phyloP scores from a whole-genome alignment of 2,329 filamentous ascomycete species.

The Calonectria naviculata region DNA sequence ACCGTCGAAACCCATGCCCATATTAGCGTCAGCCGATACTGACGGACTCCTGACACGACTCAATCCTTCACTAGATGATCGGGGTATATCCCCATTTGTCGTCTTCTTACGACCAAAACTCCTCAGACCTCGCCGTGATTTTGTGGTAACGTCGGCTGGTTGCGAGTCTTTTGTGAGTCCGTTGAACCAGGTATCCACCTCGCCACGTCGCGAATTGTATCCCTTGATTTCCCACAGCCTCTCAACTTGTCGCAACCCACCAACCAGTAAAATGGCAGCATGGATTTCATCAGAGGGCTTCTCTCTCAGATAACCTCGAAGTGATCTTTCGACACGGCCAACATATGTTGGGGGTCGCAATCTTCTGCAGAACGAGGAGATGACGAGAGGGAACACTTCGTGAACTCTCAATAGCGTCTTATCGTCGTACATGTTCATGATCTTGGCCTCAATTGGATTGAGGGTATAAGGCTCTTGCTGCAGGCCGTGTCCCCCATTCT shows the following conservation, averaged over 20 bases:
- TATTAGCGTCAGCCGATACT: constrained; percentile 44
- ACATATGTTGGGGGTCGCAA: constrained; percentile 73
- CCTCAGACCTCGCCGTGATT: constrained; percentile 63
- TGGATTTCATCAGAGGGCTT: constrained; percentile 72
- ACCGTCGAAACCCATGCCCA: constrained; percentile 42
- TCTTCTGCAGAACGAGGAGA: constrained; percentile 72
- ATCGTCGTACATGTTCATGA: constrained; percentile 75
- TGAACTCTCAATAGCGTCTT: constrained; percentile 71
- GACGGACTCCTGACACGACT: constrained; percentile 40
- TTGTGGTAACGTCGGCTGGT: constrained; percentile 53
- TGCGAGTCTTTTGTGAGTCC: constrained; percentile 57
- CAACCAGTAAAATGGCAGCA: constrained; percentile 68
- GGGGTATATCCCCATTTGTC: constrained; percentile 43
- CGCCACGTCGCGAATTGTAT: constrained; percentile 68
- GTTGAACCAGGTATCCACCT: constrained; percentile 71
- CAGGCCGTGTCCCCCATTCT: constrained; percentile 63
- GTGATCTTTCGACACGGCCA: constrained; percentile 69
- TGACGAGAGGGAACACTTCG: constrained; percentile 72
- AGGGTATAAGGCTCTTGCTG: constrained; percentile 65
- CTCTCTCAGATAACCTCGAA: constrained; percentile 73
- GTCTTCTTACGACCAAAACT: constrained; percentile 70
- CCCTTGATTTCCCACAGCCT: constrained; percentile 75
- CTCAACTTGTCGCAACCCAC: constrained; percentile 72
- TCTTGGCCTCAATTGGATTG: constrained; percentile 70
- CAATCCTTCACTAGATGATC: constrained; percentile 38